Conservation (phyloP, 768 basidiomycete species). For the Terana coerulea region DNA sequence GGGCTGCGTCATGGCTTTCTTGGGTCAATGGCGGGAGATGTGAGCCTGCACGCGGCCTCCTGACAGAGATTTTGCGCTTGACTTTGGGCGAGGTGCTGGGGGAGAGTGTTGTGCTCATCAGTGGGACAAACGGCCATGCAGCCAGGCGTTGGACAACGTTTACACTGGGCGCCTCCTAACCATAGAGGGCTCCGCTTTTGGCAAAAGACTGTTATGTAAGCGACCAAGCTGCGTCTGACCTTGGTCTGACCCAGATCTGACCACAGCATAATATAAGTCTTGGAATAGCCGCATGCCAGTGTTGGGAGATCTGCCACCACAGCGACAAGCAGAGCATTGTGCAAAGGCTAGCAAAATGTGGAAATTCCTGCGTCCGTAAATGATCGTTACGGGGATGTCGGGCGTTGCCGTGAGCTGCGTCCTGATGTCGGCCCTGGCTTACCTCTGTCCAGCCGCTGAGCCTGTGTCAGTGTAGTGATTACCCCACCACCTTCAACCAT, state of each 20-base stretch:
- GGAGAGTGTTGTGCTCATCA: slow-evolving; percentile 47
- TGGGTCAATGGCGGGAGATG: slow-evolving; percentile 50
- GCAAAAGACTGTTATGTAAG: not conserved
- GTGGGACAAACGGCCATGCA: slow-evolving; percentile 18
- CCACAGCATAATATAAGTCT: too few species aligned
- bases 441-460: slow-evolving; percentile 11
- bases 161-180: not conserved
- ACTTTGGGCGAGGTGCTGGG: slow-evolving; percentile 49
- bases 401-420: slow-evolving; percentile 2
- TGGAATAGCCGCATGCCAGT: too few species aligned
- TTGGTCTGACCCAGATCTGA: too few species aligned
- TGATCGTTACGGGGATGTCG: not conserved
- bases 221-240: not conserved
- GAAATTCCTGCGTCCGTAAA: too few species aligned
- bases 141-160: not conserved
- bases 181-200: not conserved
- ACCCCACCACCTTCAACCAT: slow-evolving; percentile 3
- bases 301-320: too few species aligned
- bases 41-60: slow-evolving; percentile 51
- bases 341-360: too few species aligned
- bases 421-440: slow-evolving; percentile 9
- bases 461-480: slow-evolving; percentile 4
- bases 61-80: slow-evolving; percentile 53
- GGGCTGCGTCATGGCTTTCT: slow-evolving; percentile 67
- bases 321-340: too few species aligned